These are phyloP conservation scores for Botrytis deweyae DNA, from an alignment of 2,329 filamentous ascomycete species.

Conservation along the genomic window DNA sequence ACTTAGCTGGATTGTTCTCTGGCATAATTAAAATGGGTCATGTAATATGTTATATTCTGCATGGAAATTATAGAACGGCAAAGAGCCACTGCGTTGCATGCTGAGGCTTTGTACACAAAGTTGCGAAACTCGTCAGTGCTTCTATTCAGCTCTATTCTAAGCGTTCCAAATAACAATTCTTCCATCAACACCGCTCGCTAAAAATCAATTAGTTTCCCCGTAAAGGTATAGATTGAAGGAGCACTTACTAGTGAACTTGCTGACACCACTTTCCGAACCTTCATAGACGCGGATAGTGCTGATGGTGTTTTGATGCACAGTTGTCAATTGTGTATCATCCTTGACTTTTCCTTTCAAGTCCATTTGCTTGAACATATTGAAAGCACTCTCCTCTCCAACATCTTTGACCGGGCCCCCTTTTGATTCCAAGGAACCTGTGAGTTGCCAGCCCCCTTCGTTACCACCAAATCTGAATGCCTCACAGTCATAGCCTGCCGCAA, in stretches of 20 bases:
- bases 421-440: slow-evolving; percentile 82
- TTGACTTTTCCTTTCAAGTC: slow-evolving; percentile 91
- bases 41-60: slow-evolving; percentile 1
- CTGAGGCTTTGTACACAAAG: background rate
- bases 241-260: slow-evolving; percentile 82
- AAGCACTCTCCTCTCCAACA: slow-evolving; percentile 81
- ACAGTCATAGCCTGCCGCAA: slow-evolving; percentile 87
- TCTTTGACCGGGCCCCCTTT: slow-evolving; percentile 47
- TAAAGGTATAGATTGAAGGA: slow-evolving; percentile 16
- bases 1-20: slow-evolving; percentile 21
- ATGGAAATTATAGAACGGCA: slow-evolving; percentile 9
- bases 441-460: slow-evolving; percentile 75
- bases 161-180: slow-evolving; percentile 76
- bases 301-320: slow-evolving; percentile 95
- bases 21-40: slow-evolving; percentile 13
- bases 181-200: slow-evolving; percentile 80
- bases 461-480: slow-evolving; percentile 90
- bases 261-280: slow-evolving; percentile 60
- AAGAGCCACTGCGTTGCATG: slow-evolving; percentile 10
- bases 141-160: slow-evolving; percentile 43
- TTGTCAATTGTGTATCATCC: slow-evolving; percentile 92
- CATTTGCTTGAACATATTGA: slow-evolving; percentile 99
- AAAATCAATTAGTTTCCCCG: slow-evolving; percentile 39
- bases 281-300: slow-evolving; percentile 79
- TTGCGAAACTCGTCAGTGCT: slow-evolving; percentile 22